Base-by-base conservation (phyloP, 345 rosid genomes). In the Euphorbia lathyris region DNA sequence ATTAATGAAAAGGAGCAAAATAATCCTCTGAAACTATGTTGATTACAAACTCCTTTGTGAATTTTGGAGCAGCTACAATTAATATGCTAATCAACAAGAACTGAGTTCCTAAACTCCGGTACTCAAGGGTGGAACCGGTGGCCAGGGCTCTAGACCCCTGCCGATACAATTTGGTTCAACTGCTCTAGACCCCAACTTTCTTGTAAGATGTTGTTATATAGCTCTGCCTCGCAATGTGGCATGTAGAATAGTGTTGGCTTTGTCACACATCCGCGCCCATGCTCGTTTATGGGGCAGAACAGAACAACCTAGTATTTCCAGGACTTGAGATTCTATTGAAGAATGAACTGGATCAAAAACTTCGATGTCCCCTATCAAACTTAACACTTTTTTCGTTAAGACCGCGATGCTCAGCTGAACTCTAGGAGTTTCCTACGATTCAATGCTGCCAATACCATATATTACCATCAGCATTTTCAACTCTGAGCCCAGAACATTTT, bases 191-290 rank as follows among this genome's bases (percentile, higher is more conserved):
- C 77, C 97, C 95, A 87, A 52, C 90, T 92, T 9, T 86, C 85
- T 58, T 84, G 83, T 70, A 90, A 64, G 17, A 95, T 14, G 90
- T 96, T 47, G n/a, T n/a, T n/a, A n/a, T n/a, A n/a, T n/a, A n/a
- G n/a, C n/a, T n/a, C n/a, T n/a, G n/a, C n/a, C n/a, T 92, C 97
- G 42, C 97, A 95, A 66, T 92, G 97, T 14, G 96, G 96, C 99
- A 92, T 92, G 77, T 80, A 92, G 80, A 95, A 92, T 48, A 92
- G 83, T 0, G 86, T 86, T 61, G 97, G 93, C 74, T 79, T 88
- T 56, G 38, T 47, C 60, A 83, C 97, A 62, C 78, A 74, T 23
- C 93, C 81, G 12, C 90, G 86, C 55, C 87, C 97, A 50, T 87
- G 88, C 82, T 95, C 97, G 16, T 95, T 95, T 38, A 88, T 59